These are phyloP conservation scores for Mortierella sp. DNA, from an alignment of 371 early-diverging fungal species.

Conservation along the genomic window DNA sequence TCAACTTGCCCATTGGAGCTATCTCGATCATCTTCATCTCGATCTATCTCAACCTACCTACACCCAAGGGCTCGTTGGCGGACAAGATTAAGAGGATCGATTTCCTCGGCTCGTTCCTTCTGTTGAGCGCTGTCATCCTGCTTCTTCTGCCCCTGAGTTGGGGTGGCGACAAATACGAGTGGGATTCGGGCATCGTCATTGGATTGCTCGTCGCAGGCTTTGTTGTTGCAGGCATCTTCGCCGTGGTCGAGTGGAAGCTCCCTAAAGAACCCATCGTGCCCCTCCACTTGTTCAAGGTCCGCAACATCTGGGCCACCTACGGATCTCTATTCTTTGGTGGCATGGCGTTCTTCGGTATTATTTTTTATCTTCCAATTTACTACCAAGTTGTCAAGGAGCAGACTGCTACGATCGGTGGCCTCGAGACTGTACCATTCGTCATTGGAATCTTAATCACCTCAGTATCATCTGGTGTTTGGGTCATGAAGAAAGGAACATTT, in stretches of 20 bases:
- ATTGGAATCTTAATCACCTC: conserved; percentile 48
- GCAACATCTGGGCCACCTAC: conserved; percentile 59
- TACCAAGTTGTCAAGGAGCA: conserved; percentile 63
- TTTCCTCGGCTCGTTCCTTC: conserved; percentile 66
- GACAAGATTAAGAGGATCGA: conserved; percentile 71
- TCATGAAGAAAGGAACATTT: conserved; percentile 51
- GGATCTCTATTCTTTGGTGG: conserved; percentile 69
- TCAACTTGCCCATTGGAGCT: conserved; percentile 78
- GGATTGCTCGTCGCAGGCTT: conserved; percentile 64
- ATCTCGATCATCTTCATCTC: conserved; percentile 62
- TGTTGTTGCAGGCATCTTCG: conserved; percentile 58
- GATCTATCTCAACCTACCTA: conserved; percentile 63
- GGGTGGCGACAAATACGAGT: conserved; percentile 70
- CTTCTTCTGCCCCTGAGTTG: conserved; percentile 70
- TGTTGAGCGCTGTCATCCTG: conserved; percentile 62
- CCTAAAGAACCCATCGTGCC: conserved; percentile 71
- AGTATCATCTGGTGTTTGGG: conserved; percentile 54
- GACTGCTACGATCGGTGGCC: conserved; percentile 68
- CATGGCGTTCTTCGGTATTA: conserved; percentile 71
- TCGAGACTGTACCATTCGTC: conserved; percentile 74
- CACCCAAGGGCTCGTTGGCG: conserved; percentile 52
- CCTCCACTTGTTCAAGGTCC: conserved; percentile 56
- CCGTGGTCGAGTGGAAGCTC: conserved; percentile 66
- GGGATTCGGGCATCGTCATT: conserved; percentile 70
- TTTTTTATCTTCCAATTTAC: conserved; percentile 77